These are phyloP conservation scores for Russula dissimulans DNA, from an alignment of 768 basidiomycete genomes.

Conservation along the genomic window DNA sequence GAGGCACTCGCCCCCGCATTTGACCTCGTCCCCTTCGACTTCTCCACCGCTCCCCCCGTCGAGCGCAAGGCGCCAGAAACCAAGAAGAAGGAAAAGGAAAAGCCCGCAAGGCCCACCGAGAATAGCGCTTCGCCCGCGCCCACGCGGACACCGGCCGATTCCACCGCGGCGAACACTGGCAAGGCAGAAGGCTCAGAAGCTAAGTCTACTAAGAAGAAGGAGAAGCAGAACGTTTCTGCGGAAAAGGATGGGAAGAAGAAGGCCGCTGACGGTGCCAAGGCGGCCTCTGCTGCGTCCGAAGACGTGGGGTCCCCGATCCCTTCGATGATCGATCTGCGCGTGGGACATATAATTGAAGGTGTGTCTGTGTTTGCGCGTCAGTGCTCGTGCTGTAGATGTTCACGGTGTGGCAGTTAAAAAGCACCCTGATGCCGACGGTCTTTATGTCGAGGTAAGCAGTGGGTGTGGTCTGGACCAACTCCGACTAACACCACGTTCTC, in stretches of 20 bases:
- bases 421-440: constrained; percentile 94
- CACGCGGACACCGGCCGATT: constrained; percentile 23
- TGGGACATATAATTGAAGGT: constrained; percentile 91
- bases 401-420: constrained; percentile 53
- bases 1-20: constrained; percentile 44
- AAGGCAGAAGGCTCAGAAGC: constrained; percentile 37
- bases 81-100: constrained; percentile 78
- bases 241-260: constrained; percentile 30
- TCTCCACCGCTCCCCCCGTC: constrained; percentile 62
- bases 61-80: constrained; percentile 63
- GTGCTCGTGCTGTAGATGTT: not conserved
- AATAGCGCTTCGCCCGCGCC: constrained; percentile 21
- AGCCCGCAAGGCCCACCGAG: constrained; percentile 33
- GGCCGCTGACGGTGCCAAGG: constrained; percentile 25
- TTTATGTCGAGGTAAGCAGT: constrained; percentile 82
- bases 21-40: constrained; percentile 53
- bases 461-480: not conserved
- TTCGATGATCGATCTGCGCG: constrained; percentile 94
- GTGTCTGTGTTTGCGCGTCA: constrained; percentile 22
- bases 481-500: not conserved
- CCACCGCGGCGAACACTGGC: constrained; percentile 39
- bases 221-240: constrained; percentile 36
- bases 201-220: constrained; percentile 35
- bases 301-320: constrained; percentile 81
- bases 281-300: constrained; percentile 32